Conservation (phyloP, 2,329 filamentous ascomycete species). For the Cordyceps farinosa region DNA sequence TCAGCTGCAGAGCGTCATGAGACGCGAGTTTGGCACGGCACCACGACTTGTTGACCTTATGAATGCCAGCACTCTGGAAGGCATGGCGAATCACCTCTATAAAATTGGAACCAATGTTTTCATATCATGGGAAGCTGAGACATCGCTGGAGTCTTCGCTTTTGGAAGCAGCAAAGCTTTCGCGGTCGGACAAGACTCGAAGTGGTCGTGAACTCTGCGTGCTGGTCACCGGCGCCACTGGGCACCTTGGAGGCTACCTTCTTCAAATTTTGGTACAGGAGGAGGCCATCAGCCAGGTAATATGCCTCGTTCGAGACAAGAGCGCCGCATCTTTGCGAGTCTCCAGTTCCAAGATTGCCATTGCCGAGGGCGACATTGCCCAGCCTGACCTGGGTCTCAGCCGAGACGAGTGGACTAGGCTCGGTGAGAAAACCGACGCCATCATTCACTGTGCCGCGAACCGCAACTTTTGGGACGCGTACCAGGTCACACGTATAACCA, state of each 20-base stretch:
- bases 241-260: not conserved
- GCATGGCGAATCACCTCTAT: not conserved
- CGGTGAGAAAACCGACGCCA: not conserved
- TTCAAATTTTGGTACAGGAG: not conserved
- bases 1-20: conserved; percentile 3
- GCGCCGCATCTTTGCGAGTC: too few species aligned
- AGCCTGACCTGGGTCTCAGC: not conserved
- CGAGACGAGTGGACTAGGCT: not conserved
- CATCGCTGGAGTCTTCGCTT: too few species aligned
- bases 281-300: not conserved
- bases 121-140: too few species aligned
- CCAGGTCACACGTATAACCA: not conserved
- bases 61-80: not conserved
- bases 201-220: not conserved
- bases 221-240: not conserved
- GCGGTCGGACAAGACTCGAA: not conserved
- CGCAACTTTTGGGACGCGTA: conserved; percentile 14
- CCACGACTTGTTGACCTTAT: not conserved
- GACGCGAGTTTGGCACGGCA: not conserved
- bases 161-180: too few species aligned
- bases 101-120: not conserved
- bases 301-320: not conserved
- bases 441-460: conserved; percentile 2
- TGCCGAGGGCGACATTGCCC: not conserved
- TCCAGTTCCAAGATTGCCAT: not conserved